Evolutionary conservation across 257 asterid species (phyloP).

Genomic region (Fraxinus quadrangulata): DNA sequence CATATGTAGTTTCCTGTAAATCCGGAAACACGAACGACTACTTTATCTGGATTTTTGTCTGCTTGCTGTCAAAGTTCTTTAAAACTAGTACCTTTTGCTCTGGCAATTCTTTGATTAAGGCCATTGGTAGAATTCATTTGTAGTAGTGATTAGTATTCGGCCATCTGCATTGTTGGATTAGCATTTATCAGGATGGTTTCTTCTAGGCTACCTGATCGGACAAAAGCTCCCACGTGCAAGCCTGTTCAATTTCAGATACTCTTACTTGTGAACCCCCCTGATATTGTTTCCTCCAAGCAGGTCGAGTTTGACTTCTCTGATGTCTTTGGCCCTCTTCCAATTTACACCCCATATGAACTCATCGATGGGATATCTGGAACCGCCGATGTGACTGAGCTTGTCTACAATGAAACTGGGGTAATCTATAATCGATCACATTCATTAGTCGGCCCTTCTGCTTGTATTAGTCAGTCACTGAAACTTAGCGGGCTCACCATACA

Average conservation of each 20-base stretch:
- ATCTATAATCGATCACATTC: conserved; percentile 64
- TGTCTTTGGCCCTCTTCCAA: conserved; percentile 44
- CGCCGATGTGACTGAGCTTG: conserved; percentile 40
- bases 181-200: conserved; percentile 39
- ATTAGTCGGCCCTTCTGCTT: conserved; percentile 63
- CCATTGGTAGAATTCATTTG: conserved; percentile 28
- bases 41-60: conserved; percentile 57
- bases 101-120: conserved; percentile 25
- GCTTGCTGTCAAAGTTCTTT: conserved; percentile 40
- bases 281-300: conserved; percentile 25
- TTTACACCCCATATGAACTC: conserved; percentile 37
- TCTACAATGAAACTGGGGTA: conserved; percentile 61
- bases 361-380: conserved; percentile 33
- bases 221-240: conserved; percentile 18
- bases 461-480: conserved; percentile 48
- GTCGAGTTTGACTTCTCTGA: conserved; percentile 38
- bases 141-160: conserved; percentile 27
- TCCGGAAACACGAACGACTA: conserved; percentile 55
- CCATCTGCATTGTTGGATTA: conserved; percentile 31
- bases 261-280: conserved; percentile 25
- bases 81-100: conserved; percentile 28
- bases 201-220: conserved; percentile 34
- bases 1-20: conserved; percentile 43
- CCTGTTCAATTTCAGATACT: background rate
- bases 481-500: conserved; percentile 55